Evolutionary conservation across 2,329 filamentous ascomycete genomes (phyloP).

Genomic region (Penicillium crustosum): DNA sequence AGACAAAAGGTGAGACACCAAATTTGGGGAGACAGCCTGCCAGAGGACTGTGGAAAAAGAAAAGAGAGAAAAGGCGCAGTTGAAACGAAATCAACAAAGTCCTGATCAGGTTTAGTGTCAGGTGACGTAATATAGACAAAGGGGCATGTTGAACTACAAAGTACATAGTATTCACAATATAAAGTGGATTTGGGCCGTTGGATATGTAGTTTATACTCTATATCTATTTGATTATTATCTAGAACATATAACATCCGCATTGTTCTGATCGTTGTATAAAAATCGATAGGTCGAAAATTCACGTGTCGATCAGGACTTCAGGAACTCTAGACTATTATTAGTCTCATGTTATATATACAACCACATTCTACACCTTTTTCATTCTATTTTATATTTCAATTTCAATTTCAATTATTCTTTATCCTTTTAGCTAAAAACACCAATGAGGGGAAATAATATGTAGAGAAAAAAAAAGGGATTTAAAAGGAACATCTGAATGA

Average conservation of each 20-base stretch:
- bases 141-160: background rate
- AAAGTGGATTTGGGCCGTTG: background rate
- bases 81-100: constrained; percentile 17
- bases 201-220: background rate
- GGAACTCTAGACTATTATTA: background rate
- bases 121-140: constrained; percentile 15
- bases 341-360: background rate
- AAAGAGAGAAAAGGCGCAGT: constrained; percentile 13
- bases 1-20: constrained; percentile 14
- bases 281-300: background rate
- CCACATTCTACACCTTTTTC: no score
- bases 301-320: constrained; percentile 7
- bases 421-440: background rate
- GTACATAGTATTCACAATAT: background rate
- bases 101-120: constrained; percentile 16
- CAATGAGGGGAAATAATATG: background rate
- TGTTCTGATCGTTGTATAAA: background rate
- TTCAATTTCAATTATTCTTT: background rate
- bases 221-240: background rate
- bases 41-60: constrained; percentile 13
- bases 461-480: background rate
- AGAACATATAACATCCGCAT: background rate
- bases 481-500: no score
- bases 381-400: background rate
- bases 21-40: constrained; percentile 14